phyloP scores from a whole-genome alignment of 1,139 yeast genomes.

The Candida pseudoviswanathii region DNA sequence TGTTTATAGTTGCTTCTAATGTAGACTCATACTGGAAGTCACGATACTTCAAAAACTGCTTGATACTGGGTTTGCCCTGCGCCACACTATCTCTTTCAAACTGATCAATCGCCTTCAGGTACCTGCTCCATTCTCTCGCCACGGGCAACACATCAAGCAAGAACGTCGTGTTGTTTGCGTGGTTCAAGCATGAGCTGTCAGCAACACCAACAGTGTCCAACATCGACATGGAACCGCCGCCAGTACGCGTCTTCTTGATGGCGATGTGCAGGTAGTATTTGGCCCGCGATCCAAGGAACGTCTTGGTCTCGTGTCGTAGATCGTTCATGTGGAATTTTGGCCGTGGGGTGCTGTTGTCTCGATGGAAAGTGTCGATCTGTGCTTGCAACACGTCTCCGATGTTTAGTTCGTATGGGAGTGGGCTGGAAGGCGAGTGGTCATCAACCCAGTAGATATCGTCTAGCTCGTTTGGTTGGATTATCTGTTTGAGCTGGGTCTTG shows the following conservation, averaged over 20 bases:
- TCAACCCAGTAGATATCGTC: constrained; percentile 34
- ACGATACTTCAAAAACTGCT: constrained; percentile 35
- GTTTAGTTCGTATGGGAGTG: constrained; percentile 39
- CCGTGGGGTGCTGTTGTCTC: constrained; percentile 6
- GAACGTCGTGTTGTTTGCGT: constrained; percentile 22
- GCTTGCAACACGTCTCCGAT: constrained; percentile 24
- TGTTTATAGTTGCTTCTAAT: constrained; percentile 6
- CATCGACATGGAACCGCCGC: constrained; percentile 11
- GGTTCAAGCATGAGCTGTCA: constrained; percentile 25
- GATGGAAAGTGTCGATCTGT: neutral
- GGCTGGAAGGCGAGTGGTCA: constrained; percentile 23
- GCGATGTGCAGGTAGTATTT: constrained; percentile 25
- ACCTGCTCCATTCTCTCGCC: constrained; percentile 36
- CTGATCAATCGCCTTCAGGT: constrained; percentile 31
- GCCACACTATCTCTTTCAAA: constrained; percentile 23
- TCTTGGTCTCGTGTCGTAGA: constrained; percentile 18
- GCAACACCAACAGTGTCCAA: constrained; percentile 28
- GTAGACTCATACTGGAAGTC: constrained; percentile 32
- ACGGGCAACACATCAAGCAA: constrained; percentile 36
- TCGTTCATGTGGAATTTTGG: constrained; percentile 18
- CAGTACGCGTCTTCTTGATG: constrained; percentile 12
- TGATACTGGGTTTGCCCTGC: constrained; percentile 26
- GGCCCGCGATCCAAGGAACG: constrained; percentile 30
- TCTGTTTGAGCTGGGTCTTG: constrained; percentile 42
- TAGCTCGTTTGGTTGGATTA: constrained; percentile 37